Conservation (phyloP, 805 yeast genomes). For the Nakazawaea wyomingensis region DNA sequence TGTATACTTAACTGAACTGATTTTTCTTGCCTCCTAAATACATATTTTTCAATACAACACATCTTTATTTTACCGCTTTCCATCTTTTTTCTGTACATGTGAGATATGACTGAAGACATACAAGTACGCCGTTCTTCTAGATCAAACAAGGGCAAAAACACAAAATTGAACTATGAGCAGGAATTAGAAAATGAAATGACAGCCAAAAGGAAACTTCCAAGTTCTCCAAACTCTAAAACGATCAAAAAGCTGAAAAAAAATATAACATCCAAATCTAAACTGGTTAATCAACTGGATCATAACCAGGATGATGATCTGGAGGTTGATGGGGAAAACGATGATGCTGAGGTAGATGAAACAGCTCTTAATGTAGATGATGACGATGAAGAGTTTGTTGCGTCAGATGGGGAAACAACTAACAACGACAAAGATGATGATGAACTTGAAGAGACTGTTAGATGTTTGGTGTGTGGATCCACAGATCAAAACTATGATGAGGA, state of each 20-base stretch:
- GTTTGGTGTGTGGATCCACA: constrained; percentile 58
- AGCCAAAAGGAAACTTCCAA: constrained; percentile 13
- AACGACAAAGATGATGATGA: constrained; percentile 19
- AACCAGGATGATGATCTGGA: constrained; percentile 11
- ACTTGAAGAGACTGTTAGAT: constrained; percentile 44
- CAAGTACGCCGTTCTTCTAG: constrained; percentile 36
- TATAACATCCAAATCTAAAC: neutral
- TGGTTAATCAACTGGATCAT: neutral
- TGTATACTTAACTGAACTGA: too few relatives aligned
- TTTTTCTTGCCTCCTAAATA: too few relatives aligned
- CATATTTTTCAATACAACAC: too few relatives aligned
- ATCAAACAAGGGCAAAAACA: constrained; percentile 36
- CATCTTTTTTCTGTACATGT: too few relatives aligned
- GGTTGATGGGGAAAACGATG: constrained; percentile 13
- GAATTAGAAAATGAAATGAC: constrained; percentile 24
- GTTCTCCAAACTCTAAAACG: constrained; percentile 6
- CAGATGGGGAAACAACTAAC: neutral
- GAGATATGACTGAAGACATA: neutral
- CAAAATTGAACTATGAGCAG: constrained; percentile 22
- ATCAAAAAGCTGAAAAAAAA: constrained; percentile 12
- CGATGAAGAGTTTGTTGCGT: constrained; percentile 15
- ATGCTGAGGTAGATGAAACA: constrained; percentile 13
- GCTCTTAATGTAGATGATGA: constrained; percentile 18
- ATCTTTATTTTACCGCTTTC: too few relatives aligned
- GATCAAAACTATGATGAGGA: constrained; percentile 55